Base-by-base conservation (phyloP, 192 early-diverging fungal genomes). In the Coemansia sp. region DNA sequence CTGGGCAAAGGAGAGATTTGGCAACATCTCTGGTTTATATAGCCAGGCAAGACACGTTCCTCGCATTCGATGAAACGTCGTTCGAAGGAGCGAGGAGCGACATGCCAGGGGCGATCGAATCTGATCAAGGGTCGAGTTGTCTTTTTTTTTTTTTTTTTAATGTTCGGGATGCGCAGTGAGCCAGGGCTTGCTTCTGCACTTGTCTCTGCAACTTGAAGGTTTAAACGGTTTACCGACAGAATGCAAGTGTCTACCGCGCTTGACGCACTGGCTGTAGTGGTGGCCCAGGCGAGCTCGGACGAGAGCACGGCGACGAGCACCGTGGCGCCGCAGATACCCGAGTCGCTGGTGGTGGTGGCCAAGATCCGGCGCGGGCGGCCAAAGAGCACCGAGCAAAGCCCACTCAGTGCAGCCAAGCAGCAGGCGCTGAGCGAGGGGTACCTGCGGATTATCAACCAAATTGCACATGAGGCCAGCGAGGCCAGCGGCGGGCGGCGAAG, bases 331-430 rank as follows among this genome's bases (percentile, higher is more conserved):
- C 45, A 60, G 50, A 75, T 75, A 26, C 72, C 72, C 11, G 57
- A 63, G 50, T 50, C 65, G 9, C 44, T 75, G 20, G 58, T 75
- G n/a, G 64, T 75, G 2, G 64, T 66, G 2, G 51, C 72, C 12
- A 68, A 59, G 36, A 75, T 75, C 28, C 65, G 57, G 34, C 72
- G 72, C 9, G 72, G 72, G 17, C 72, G 72, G 45, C 72, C 72
- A 51, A 63, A 60, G 51, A 53, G 56, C 26, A 26, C 50, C 20
- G 66, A 75, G 44, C 61, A 68, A 20, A 50, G 36, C 1, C 36
- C 35, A 8, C 23, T 46, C 21, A 61, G 54, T 45, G 36, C 42
- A 27, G 51, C 42, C 10, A 40, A 68, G 43, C 48, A 56, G 21
- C 61, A 51, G 1, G 44, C 39, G 22, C 49, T 68, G 25, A 67